phyloP scores from a whole-genome alignment of 495 filamentous ascomycete genomes.

The Neurospora sublineolata region DNA sequence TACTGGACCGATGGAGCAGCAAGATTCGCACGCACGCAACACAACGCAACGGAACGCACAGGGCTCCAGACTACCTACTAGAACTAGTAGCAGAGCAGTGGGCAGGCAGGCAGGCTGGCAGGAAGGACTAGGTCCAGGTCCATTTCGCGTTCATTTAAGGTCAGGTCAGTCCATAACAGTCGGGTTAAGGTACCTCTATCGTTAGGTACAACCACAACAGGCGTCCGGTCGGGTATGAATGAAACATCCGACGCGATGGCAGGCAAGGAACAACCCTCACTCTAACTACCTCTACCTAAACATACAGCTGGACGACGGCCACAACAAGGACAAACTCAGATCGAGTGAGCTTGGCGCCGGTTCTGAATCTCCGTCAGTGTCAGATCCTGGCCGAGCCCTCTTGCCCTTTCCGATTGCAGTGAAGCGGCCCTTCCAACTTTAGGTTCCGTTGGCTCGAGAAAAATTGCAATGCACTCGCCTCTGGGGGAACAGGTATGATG shows the following conservation, averaged over 20 bases:
- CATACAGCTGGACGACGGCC: background rate
- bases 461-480: background rate
- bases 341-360: background rate
- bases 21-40: background rate
- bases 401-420: background rate
- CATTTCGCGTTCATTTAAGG: background rate
- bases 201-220: background rate
- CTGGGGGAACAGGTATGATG: background rate
- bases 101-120: background rate
- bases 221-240: background rate
- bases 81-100: background rate
- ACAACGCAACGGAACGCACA: background rate
- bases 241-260: background rate
- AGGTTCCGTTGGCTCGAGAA: background rate
- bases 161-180: background rate
- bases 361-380: background rate
- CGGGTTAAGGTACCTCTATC: too few relatives aligned
- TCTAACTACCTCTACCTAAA: background rate
- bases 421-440: background rate
- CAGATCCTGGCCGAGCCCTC: background rate
- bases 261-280: background rate
- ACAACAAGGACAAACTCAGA: background rate
- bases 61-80: background rate
- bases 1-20: background rate
- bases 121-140: background rate